Percentiles rank a stretch among this genome's conserved stretches.
Conservation (phyloP, 1,139 yeast species). For the Saccharomyces hybrid region DNA sequence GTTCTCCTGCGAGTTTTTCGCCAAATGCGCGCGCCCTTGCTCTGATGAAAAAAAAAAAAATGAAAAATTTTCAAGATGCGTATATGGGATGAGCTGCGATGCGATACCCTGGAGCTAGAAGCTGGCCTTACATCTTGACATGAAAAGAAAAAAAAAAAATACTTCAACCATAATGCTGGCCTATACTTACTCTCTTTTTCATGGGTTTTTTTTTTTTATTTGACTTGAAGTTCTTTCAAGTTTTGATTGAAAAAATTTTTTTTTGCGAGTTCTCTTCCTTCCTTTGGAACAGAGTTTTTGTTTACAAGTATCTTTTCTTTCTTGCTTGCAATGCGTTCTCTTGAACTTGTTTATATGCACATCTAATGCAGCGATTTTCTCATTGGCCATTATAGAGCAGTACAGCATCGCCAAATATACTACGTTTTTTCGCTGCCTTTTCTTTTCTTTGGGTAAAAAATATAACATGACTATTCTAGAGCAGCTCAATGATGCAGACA, state of each 20-base stretch:
- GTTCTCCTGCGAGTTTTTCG: not conserved
- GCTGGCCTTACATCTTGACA: not conserved
- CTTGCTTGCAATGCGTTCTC: not conserved
- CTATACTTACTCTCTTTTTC: not conserved
- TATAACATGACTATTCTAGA: conserved; percentile 22
- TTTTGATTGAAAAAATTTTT: not conserved
- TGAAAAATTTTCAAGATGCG: not conserved
- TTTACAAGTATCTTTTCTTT: not conserved
- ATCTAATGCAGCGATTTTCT: not conserved
- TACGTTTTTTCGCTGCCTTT: conserved; percentile 1
- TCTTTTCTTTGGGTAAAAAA: not conserved
- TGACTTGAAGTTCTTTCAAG: not conserved
- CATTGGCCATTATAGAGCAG: not conserved
- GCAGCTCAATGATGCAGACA: conserved; percentile 18
- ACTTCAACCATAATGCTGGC: not conserved
- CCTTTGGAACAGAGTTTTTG: not conserved
- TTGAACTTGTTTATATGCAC: not conserved
- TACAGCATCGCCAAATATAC: conserved; percentile 2
- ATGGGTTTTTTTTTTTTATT: not conserved
- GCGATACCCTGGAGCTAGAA: not conserved
- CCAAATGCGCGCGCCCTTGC: not conserved
- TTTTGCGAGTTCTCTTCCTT: not conserved
- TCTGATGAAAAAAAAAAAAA: not conserved
- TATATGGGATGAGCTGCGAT: not conserved
- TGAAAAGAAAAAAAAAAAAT: not conserved